Base-by-base conservation (phyloP, 176 grass and related monocot genomes). In the Avena sativa region DNA sequence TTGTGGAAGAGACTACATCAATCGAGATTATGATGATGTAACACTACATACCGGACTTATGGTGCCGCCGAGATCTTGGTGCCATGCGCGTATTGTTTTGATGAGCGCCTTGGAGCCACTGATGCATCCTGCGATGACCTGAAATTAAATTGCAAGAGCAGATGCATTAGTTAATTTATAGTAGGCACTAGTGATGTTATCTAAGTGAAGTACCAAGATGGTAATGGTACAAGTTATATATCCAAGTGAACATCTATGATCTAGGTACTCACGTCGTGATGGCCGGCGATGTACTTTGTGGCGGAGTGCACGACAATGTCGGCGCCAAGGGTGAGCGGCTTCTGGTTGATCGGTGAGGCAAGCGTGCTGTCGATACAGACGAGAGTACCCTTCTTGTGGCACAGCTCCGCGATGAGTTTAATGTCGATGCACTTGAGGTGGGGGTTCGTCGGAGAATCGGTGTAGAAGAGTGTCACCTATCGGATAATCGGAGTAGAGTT, bases 311-410 rank as follows among this genome's bases (percentile, higher is more conserved):
- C 6, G 40, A 43, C 40, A 43, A 43, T 43, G 6, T 43, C 40
- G 40, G 40, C 40, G 90, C 93, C 93, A 15, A 90, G 66, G 21
- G 86, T 77, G 46, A 95, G 88, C 0, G 93, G 82, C 90, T 92
- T 92, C 83, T 95, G 88, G 61, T 92, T 92, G 83, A 92, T 79
- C 19, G 93, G 93, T n/a, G 90, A 87, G 11, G 93, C 90, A 26
- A 95, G 87, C 1, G 93, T 95, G 85, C 91, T 75, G 87, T 95
- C 90, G 20, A 95, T 89, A 76, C 88, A 90, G 49, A 95, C 88
- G 36, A 95, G 73, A 19, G 86, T 70, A 0, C 93, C 93, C 20
- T 86, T 90, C 6, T 15, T 34, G 79, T 92, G 93, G 56, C 83
- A 90, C 16, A 92, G 55, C 56, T 90, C 20, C 0, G 86, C 86